Evolutionary conservation across 495 filamentous ascomycete species (phyloP).

Genomic region (Daldinia grandis): DNA sequence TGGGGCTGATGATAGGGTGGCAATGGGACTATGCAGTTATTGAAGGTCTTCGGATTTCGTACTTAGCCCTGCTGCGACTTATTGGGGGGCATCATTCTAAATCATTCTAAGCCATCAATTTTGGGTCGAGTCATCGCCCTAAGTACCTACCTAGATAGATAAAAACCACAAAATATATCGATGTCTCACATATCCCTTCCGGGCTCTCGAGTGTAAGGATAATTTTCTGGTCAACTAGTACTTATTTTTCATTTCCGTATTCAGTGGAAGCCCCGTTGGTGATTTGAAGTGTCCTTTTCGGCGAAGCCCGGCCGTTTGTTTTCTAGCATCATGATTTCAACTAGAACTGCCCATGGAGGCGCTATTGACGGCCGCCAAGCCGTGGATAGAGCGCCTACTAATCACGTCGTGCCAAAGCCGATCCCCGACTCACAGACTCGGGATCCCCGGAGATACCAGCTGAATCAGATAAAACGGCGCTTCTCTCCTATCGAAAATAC

Average conservation of each 20-base stretch:
- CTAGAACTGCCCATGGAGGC: conserved; percentile 29
- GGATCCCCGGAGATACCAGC: conserved; percentile 78
- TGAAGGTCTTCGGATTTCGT: conserved; percentile 18
- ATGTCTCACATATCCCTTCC: conserved; percentile 13
- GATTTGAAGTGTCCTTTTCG: not conserved
- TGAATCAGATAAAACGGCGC: conserved; percentile 77
- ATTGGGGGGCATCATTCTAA: not conserved
- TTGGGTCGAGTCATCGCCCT: conserved; percentile 38
- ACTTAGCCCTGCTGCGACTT: not conserved
- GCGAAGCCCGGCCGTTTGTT: not conserved
- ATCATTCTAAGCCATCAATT: conserved; percentile 19
- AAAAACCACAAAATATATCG: conserved; percentile 26
- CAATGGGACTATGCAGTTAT: conserved; percentile 5
- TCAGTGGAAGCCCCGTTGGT: not conserved
- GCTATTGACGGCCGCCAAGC: conserved; percentile 49
- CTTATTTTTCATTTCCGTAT: not conserved
- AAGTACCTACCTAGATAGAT: conserved; percentile 3
- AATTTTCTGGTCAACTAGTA: not conserved
- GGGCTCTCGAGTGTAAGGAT: conserved; percentile 4
- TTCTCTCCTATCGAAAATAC: conserved; percentile 69
- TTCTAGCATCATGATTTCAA: conserved; percentile 41
- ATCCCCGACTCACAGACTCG: conserved; percentile 69
- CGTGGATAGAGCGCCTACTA: conserved; percentile 49
- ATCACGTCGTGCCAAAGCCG: conserved; percentile 68
- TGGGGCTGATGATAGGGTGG: conserved; percentile 9